Conservation (phyloP, 805 yeast species). For the Teunomyces gatunensis region DNA sequence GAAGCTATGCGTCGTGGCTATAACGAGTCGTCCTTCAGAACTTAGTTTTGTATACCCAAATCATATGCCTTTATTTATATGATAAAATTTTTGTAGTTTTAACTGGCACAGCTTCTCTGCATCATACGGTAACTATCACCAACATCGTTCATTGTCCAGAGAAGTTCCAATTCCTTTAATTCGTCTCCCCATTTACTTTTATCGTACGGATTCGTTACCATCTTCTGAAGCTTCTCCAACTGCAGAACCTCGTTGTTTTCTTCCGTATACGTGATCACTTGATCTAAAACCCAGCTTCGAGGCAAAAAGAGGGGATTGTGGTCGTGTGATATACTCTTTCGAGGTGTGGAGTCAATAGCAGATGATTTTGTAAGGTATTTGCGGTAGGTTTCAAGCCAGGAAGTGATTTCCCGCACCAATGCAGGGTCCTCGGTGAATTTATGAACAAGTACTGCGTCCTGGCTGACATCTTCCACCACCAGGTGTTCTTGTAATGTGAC, state of each 20-base stretch:
- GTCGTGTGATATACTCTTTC: constrained; percentile 32
- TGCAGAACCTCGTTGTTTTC: constrained; percentile 51
- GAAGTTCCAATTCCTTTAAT: constrained; percentile 53
- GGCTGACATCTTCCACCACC: constrained; percentile 8
- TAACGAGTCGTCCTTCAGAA: constrained; percentile 26
- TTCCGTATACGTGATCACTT: constrained; percentile 61
- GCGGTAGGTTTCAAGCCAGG: constrained; percentile 55
- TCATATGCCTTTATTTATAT: neutral
- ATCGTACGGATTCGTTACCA: constrained; percentile 78
- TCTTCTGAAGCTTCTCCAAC: constrained; percentile 59
- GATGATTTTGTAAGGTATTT: constrained; percentile 40
- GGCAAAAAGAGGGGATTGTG: constrained; percentile 82
- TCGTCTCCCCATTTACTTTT: constrained; percentile 64
- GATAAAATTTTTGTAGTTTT: neutral
- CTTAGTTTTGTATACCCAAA: neutral
- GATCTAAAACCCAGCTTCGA: constrained; percentile 81
- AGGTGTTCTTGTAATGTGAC: constrained; percentile 51
- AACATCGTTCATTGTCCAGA: constrained; percentile 54
- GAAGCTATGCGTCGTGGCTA: constrained; percentile 41
- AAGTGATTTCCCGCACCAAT: constrained; percentile 35
- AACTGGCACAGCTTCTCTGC: constrained; percentile 72
- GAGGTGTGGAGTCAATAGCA: constrained; percentile 25
- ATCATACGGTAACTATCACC: constrained; percentile 57
- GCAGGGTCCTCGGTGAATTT: constrained; percentile 29
- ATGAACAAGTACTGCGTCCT: neutral